Evolutionary conservation across 257 asterid species (phyloP).

Genomic region (Scutellaria baicalensis): DNA sequence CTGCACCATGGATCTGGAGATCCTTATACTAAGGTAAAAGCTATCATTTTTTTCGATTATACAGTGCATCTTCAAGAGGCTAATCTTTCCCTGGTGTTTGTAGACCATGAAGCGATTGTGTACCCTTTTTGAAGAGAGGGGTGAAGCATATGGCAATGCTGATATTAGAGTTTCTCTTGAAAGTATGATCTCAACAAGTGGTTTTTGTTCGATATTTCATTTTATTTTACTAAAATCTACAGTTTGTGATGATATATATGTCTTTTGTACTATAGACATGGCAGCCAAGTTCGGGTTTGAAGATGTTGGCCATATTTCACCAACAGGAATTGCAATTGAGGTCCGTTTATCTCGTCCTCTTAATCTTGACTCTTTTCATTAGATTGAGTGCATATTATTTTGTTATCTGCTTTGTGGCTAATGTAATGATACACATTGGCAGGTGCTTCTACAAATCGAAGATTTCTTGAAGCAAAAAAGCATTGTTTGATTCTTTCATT

Average conservation of each 20-base stretch:
- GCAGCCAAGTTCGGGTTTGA: constrained; percentile 47
- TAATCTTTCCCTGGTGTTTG: constrained; percentile 1
- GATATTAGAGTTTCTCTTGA: constrained; percentile 64
- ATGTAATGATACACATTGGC: constrained; percentile 8
- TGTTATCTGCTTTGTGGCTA: not conserved
- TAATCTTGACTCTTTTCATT: not conserved
- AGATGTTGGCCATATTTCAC: constrained; percentile 58
- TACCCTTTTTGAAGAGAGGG: constrained; percentile 61
- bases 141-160: constrained; percentile 75
- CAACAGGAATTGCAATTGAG: constrained; percentile 69
- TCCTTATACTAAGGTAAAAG: constrained; percentile 54
- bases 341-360: constrained; percentile 27
- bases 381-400: not conserved
- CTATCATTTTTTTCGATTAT: not conserved
- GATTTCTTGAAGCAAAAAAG: constrained; percentile 34
- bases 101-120: constrained; percentile 71
- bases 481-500: not conserved
- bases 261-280: constrained; percentile 34
- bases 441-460: constrained; percentile 62
- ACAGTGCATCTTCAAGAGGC: no score
- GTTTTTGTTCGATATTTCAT: not conserved
- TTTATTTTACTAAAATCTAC: not conserved
- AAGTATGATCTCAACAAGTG: constrained; percentile 34
- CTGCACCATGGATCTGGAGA: constrained; percentile 66
- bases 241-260: not conserved